Percentiles rank a stretch among this genome's conserved stretches.
These are phyloP conservation scores for Xylaria sp. DNA, from an alignment of 2,329 filamentous ascomycete species.

Conservation along the genomic window DNA sequence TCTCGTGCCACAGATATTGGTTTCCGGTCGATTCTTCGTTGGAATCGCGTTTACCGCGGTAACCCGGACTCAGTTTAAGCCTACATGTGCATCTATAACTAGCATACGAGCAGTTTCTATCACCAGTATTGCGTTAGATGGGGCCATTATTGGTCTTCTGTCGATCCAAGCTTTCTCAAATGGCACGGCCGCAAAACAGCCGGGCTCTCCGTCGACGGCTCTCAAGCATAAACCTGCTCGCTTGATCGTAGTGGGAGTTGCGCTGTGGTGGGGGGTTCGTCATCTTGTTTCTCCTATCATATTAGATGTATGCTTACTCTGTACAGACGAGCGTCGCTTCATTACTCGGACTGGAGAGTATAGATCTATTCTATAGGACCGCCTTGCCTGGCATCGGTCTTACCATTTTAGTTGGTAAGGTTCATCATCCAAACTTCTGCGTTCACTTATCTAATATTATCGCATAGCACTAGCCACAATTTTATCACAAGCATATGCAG, in stretches of 20 bases:
- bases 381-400: conserved; percentile 64
- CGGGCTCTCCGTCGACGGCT: conserved; percentile 43
- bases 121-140: conserved; percentile 58
- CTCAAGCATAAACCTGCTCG: conserved; percentile 55
- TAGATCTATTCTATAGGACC: conserved; percentile 59
- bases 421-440: background rate
- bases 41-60: conserved; percentile 67
- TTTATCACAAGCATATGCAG: conserved; percentile 52
- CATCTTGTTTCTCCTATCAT: conserved; percentile 7
- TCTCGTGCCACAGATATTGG: conserved; percentile 58
- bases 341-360: conserved; percentile 59
- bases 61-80: conserved; percentile 62
- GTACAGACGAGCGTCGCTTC: conserved; percentile 62
- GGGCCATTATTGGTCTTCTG: conserved; percentile 57
- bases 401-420: conserved; percentile 61
- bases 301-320: conserved; percentile 36
- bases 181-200: conserved; percentile 49
- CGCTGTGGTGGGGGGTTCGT: conserved; percentile 67
- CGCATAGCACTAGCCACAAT: conserved; percentile 54
- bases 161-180: conserved; percentile 55
- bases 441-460: conserved; percentile 35
- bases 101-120: conserved; percentile 59
- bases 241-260: conserved; percentile 57
- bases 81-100: conserved; percentile 63
- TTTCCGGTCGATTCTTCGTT: conserved; percentile 62